Conservation (phyloP, 805 yeast species). For the Spencermartinsiella europaea region DNA sequence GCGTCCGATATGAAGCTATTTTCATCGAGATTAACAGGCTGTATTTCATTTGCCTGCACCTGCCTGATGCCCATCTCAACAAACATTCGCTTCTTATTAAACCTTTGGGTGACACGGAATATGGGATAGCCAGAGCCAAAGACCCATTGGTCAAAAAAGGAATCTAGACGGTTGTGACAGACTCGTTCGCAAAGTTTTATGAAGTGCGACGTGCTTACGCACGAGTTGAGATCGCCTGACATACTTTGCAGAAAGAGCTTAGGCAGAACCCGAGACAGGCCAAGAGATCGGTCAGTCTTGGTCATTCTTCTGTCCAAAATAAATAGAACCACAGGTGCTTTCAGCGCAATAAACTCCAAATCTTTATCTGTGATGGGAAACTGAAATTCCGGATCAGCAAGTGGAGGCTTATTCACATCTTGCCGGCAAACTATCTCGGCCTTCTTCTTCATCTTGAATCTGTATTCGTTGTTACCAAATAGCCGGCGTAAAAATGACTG, state of each 20-base stretch:
- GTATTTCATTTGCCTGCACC: conserved; percentile 64
- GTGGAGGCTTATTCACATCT: conserved; percentile 75
- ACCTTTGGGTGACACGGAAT: conserved; percentile 82
- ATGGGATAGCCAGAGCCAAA: conserved; percentile 83
- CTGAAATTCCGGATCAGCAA: conserved; percentile 63
- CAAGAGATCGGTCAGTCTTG: conserved; percentile 91
- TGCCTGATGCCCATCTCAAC: conserved; percentile 94
- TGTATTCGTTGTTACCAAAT: conserved; percentile 80
- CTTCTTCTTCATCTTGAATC: conserved; percentile 59
- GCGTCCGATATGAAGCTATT: conserved; percentile 39
- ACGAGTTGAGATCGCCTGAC: conserved; percentile 87
- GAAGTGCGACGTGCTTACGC: conserved; percentile 75
- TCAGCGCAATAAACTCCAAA: conserved; percentile 63
- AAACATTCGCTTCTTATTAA: conserved; percentile 89
- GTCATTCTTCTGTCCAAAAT: conserved; percentile 91
- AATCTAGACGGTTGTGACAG: conserved; percentile 74
- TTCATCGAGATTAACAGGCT: conserved; percentile 33
- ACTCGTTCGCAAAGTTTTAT: conserved; percentile 94
- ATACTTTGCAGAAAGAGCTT: conserved; percentile 88
- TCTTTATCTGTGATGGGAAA: conserved; percentile 63
- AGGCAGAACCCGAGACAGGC: conserved; percentile 85
- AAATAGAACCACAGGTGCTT: conserved; percentile 79
- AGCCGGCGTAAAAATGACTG: conserved; percentile 59
- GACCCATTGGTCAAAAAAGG: conserved; percentile 92
- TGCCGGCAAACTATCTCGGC: conserved; percentile 63